Evolutionary conservation across 1,284 basidiomycete species (phyloP), one percentile per base, ranked within the genome.

Genomic region (Melampsora larici-populina): DNA sequence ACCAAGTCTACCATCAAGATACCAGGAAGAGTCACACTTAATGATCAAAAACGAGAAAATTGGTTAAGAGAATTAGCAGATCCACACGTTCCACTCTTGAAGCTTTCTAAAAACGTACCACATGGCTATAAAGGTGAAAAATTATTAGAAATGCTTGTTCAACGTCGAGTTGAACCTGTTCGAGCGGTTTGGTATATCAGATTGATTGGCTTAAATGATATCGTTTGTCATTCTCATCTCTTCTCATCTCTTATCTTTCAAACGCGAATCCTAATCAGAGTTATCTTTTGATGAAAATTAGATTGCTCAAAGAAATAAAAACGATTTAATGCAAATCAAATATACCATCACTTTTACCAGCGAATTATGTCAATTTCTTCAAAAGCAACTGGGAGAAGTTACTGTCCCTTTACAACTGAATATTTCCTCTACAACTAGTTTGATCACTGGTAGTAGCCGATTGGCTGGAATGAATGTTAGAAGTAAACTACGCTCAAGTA

Each of bases 111-210:
- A 82, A 92, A 89, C 81, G 91, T 99, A 0, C 96, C 96, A 0
- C 94, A 98, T 82, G 93, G 93, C 0, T 92, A 92, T 51, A 94
- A 94, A 83, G 94, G 94, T 2, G 90, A 93, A 80, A 93, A 96
- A 81, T 87, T 97, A 31, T 87, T 99, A 70, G 94, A 97, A 79
- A 87, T 95, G 79, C 87, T 99, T 73, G 91, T 94, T 81, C 86
- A 87, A 0, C 89, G 92, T 55, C 88, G 90, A 66, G 93, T 99
- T 43, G 90, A 92, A 0, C 89, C 95, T 60, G 88, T 90, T 0
- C 87, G 97, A 33, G 97, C 97, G 0, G 88, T 97, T 2, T 99
- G 97, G 97, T 94, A 97, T 83, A 88, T 98, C 40, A 88, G 94
- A 17, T 92, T 95, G 0, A 89, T 96, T 73, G 97, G 96, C n/a